These are phyloP conservation scores for Lactarius hatsudake DNA, from an alignment of 768 basidiomycete species.

Conservation along the genomic window DNA sequence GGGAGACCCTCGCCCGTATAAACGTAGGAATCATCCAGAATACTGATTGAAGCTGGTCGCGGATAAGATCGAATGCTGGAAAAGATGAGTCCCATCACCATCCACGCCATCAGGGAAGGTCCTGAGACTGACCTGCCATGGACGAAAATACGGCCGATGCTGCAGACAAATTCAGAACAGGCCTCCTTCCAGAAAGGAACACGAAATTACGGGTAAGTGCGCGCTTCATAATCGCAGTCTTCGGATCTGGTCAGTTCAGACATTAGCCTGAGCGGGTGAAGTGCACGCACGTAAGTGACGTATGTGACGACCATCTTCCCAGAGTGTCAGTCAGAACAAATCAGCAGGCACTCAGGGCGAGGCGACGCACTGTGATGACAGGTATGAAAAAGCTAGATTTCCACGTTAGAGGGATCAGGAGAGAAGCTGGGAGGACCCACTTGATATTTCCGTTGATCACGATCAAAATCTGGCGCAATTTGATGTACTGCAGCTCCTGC, in stretches of 20 bases:
- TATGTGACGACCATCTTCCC: conserved; percentile 37
- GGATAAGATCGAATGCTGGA: conserved; percentile 42
- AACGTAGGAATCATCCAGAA: conserved; percentile 31
- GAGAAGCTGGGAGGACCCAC: conserved; percentile 23
- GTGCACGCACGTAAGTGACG: conserved; percentile 32
- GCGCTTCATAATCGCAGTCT: conserved; percentile 36
- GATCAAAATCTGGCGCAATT: conserved; percentile 35
- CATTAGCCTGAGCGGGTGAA: not conserved
- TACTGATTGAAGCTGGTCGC: conserved; percentile 32
- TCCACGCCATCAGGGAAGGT: not conserved
- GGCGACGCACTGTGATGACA: conserved; percentile 34
- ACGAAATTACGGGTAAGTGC: conserved; percentile 32
- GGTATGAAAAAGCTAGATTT: conserved; percentile 38
- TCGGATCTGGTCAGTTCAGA: not conserved
- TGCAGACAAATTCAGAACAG: not conserved
- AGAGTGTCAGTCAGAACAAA: not conserved
- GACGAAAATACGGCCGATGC: conserved; percentile 35
- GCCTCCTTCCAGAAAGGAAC: not conserved
- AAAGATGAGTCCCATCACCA: not conserved
- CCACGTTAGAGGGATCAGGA: not conserved
- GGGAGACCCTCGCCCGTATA: conserved; percentile 38
- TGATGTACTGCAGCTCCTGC: conserved; percentile 39
- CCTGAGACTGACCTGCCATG: conserved; percentile 24
- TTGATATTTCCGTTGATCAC: conserved; percentile 37
- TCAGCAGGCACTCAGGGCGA: not conserved